Percentiles rank a stretch among this genome's conserved stretches.
phyloP scores from a whole-genome alignment of 139 green algal genomes.

The Chlamydomonas sp. region DNA sequence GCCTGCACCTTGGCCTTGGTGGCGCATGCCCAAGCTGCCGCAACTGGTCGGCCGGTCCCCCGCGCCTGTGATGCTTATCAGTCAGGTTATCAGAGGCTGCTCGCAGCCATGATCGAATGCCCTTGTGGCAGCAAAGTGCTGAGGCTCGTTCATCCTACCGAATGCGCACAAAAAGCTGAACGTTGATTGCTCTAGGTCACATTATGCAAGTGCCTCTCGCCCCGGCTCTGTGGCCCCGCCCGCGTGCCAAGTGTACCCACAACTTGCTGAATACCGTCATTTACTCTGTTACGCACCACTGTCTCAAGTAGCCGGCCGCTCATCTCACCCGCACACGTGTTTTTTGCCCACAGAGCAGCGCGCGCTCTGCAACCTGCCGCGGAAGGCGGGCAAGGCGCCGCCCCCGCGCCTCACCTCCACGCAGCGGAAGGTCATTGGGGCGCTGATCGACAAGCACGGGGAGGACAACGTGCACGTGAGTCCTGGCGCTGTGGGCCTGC shows the following conservation, averaged over 20 bases:
- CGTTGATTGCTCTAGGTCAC: no score
- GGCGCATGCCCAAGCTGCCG: no score
- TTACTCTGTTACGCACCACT: not conserved
- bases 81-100: no score
- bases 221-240: no score
- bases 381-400: constrained; percentile 59
- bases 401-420: constrained; percentile 59
- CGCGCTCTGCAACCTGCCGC: constrained; percentile 47
- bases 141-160: no score
- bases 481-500: not conserved
- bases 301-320: not conserved
- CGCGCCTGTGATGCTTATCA: no score
- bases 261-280: constrained; percentile 1
- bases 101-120: no score
- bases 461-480: constrained; percentile 53
- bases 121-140: no score
- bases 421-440: constrained; percentile 58
- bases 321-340: not conserved
- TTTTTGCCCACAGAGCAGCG: constrained; percentile 53
- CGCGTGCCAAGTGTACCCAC: not conserved
- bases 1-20: no score
- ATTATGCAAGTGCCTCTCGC: no score
- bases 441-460: constrained; percentile 59
- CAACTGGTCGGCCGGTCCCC: no score
- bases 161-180: no score